Evolutionary conservation across 2,329 filamentous ascomycete genomes (phyloP), one percentile per base, ranked within the genome.

Genomic region (Clarireedia sp.): DNA sequence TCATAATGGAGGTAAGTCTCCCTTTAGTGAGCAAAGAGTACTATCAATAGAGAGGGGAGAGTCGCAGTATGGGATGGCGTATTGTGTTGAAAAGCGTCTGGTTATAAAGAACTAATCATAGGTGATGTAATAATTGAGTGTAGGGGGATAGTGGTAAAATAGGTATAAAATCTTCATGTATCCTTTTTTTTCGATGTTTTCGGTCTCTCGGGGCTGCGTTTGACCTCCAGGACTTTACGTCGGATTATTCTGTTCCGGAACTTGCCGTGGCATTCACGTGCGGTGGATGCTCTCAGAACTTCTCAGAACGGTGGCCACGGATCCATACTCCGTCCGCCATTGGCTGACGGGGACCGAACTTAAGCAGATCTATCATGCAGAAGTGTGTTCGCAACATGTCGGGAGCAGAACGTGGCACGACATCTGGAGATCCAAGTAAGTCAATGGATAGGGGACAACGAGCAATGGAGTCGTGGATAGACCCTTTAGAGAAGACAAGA

Each of bases 1-100:
- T 70, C 68, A 70, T 70, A 36, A 16, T 41, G 29, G 26, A 51
- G 48, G 54, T 29, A 43, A 52, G 38, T 46, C 23, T 36, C 33
- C 41, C 51, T 46, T 8, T 17, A 33, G 12, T 37, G 45, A 10
- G 3, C 44, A 46, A 26, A 41, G 43, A 19, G 19, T 33, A n/a
- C 26, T 50, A 38, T 55, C 26, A 50, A 55, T 9, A 17, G 38
- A 44, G 23, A 17, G 48, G 41, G 37, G 19, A 17, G 23, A 50
- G 24, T 21, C 14, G 52, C 40, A 37, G 12, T 43, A 50, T 38
- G 14, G n/a, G 17, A 37, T n/a, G 33, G 26, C 16, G 5, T 6
- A 26, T 33, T 14, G 10, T 5, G 7, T 46, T 17, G 38, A 8
- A n/a, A 17, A 52, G 23, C 24, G 48, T 33, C 33, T 45, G 23